A percentile compares a stretch with the other conserved stretches of the same genome.
Evolutionary conservation across 371 early-diverging fungal genomes (phyloP).

Genomic region (Actinomortierella wolfii): DNA sequence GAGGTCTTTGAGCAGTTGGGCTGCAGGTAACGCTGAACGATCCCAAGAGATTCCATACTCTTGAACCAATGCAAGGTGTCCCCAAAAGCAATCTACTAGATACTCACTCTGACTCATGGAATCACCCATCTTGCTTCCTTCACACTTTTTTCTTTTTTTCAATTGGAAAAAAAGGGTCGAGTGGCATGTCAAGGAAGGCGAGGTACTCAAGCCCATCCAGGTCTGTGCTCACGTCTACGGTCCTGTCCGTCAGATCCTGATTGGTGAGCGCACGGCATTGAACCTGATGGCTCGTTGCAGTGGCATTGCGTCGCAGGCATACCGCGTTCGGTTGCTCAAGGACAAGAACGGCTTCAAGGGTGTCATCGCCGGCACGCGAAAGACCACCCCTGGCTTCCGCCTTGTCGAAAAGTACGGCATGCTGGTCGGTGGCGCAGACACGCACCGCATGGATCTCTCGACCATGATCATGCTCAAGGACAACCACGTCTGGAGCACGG

Average conservation of each 20-base stretch:
- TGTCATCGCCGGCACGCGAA: constrained; percentile 94
- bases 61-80: neutral
- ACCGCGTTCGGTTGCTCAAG: constrained; percentile 70
- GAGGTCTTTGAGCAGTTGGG: constrained; percentile 91
- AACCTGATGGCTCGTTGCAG: constrained; percentile 94
- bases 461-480: constrained; percentile 99
- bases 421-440: constrained; percentile 95
- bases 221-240: constrained; percentile 88
- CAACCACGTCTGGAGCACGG: constrained; percentile 96
- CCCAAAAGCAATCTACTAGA: neutral
- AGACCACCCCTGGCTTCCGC: constrained; percentile 98
- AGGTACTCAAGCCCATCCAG: constrained; percentile 69
- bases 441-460: constrained; percentile 96
- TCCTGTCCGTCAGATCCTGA: constrained; percentile 80
- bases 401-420: constrained; percentile 97
- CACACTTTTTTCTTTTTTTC: constrained; percentile 2
- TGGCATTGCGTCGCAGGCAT: constrained; percentile 91
- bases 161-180: no score
- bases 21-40: constrained; percentile 67
- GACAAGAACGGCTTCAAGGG: constrained; percentile 80
- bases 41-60: neutral
- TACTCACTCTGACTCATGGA: neutral
- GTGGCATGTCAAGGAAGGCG: constrained; percentile 86
- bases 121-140: no score
- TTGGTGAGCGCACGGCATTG: constrained; percentile 94